Conservation (phyloP, 2,329 filamentous ascomycete species). For the Monilinia vaccinii-corymbosi region DNA sequence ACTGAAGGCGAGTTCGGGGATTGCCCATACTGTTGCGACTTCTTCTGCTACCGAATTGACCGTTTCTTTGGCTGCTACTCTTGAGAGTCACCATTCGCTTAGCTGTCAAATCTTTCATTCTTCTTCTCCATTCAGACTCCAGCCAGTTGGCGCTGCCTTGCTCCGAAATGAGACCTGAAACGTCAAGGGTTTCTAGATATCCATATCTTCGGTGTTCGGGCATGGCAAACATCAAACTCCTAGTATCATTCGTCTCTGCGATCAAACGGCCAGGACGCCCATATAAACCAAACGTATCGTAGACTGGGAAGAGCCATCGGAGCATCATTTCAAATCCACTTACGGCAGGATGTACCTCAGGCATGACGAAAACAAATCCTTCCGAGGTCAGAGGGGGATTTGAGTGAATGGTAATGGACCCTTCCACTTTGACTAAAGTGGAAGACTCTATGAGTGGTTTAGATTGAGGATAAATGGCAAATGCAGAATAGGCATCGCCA, state of each 20-base stretch:
- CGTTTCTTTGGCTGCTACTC: conserved; percentile 31
- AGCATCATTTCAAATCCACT: conserved; percentile 94
- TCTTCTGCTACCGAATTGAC: conserved; percentile 47
- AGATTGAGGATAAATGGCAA: conserved; percentile 91
- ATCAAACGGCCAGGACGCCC: conserved; percentile 80
- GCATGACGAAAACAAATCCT: conserved; percentile 97
- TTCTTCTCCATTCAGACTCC: conserved; percentile 82
- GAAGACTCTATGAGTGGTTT: conserved; percentile 92
- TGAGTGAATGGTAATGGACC: conserved; percentile 78
- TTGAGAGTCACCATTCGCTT: conserved; percentile 60
- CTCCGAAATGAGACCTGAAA: conserved; percentile 68
- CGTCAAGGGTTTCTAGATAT: conserved; percentile 82
- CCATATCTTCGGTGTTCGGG: conserved; percentile 80
- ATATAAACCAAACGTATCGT: conserved; percentile 86
- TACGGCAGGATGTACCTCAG: conserved; percentile 83
- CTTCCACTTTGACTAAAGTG: conserved; percentile 88
- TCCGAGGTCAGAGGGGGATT: conserved; percentile 70
- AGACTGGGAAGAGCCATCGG: conserved; percentile 84
- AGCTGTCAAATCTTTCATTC: conserved; percentile 80
- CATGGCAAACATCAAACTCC: conserved; percentile 97
- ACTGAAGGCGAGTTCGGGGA: conserved; percentile 44
- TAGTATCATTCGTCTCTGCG: conserved; percentile 75
- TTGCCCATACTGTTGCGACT: conserved; percentile 47
- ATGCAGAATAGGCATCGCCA: conserved; percentile 81
- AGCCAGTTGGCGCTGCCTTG: conserved; percentile 70